A percentile compares a stretch with the other conserved stretches of the same genome.
These are phyloP conservation scores for Stropharia rugosoannulata DNA, from an alignment of 768 basidiomycete genomes.

Conservation along the genomic window DNA sequence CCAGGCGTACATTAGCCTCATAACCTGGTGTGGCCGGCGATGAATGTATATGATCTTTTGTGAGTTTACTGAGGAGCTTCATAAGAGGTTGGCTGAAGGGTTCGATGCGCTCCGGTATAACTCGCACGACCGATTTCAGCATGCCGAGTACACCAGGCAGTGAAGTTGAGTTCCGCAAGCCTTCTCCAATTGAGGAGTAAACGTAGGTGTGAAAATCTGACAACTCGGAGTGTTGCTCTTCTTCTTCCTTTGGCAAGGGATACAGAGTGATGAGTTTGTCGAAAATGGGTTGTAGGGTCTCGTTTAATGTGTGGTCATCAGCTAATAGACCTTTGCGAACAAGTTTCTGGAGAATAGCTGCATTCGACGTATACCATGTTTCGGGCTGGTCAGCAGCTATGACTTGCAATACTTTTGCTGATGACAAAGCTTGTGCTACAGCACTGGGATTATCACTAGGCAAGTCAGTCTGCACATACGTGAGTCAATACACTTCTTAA, in stretches of 20 bases:
- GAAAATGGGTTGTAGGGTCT: conserved; percentile 79
- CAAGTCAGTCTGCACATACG: conserved; percentile 60
- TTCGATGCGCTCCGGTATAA: conserved; percentile 82
- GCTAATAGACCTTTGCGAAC: conserved; percentile 84
- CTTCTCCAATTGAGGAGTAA: conserved; percentile 72
- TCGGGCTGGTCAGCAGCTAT: conserved; percentile 82
- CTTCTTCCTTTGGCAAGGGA: conserved; percentile 77
- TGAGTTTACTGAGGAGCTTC: conserved; percentile 80
- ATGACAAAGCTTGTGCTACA: conserved; percentile 70
- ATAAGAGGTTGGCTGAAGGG: conserved; percentile 72
- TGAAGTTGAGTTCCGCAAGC: conserved; percentile 68
- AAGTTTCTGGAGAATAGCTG: conserved; percentile 72
- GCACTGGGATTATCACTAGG: conserved; percentile 54
- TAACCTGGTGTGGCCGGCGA: conserved; percentile 45
- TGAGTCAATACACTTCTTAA: neutral
- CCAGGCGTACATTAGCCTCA: conserved; percentile 61
- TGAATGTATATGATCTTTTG: conserved; percentile 82
- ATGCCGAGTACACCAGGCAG: conserved; percentile 83
- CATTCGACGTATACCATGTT: conserved; percentile 76
- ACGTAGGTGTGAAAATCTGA: conserved; percentile 80
- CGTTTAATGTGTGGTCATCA: conserved; percentile 79
- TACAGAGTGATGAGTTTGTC: conserved; percentile 75
- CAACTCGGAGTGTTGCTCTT: conserved; percentile 70
- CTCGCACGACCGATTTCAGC: conserved; percentile 81
- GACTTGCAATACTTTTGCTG: conserved; percentile 87